These are phyloP conservation scores for Xerocomus brunneocitrinus DNA, from an alignment of 768 basidiomycete species.

Conservation along the genomic window DNA sequence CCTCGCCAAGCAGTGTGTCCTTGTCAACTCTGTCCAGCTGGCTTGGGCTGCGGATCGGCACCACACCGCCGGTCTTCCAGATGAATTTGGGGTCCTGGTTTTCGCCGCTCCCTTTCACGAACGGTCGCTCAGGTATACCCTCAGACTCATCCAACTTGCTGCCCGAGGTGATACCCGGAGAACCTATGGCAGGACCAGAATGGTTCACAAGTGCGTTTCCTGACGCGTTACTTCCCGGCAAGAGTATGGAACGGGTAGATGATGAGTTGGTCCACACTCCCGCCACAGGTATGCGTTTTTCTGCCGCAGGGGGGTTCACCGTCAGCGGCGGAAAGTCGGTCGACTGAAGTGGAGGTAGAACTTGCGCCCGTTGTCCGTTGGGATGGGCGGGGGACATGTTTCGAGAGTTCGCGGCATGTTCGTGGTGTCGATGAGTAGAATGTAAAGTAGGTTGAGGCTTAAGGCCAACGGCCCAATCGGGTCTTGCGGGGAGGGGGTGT, in stretches of 20 bases:
- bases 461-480: constrained; percentile 86
- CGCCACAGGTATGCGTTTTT: constrained; percentile 51
- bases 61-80: constrained; percentile 19
- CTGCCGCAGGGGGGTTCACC: constrained; percentile 36
- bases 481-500: constrained; percentile 75
- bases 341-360: constrained; percentile 44
- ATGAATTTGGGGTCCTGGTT: constrained; percentile 33
- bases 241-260: constrained; percentile 48
- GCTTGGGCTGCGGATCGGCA: constrained; percentile 13
- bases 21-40: constrained; percentile 23
- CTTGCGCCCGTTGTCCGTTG: constrained; percentile 34
- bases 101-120: constrained; percentile 41
- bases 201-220: constrained; percentile 38
- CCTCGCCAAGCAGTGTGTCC: constrained; percentile 34
- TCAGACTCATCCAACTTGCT: constrained; percentile 44
- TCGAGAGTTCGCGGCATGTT: constrained; percentile 37
- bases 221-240: constrained; percentile 33
- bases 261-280: constrained; percentile 72
- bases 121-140: constrained; percentile 42
- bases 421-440: constrained; percentile 49
- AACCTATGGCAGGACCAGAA: constrained; percentile 21
- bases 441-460: constrained; percentile 71
- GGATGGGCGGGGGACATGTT: constrained; percentile 37
- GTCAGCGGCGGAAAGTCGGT: constrained; percentile 72
- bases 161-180: constrained; percentile 4